phyloP scores from a whole-genome alignment of 495 filamentous ascomycete genomes.

The Chaetomium fimeti region DNA sequence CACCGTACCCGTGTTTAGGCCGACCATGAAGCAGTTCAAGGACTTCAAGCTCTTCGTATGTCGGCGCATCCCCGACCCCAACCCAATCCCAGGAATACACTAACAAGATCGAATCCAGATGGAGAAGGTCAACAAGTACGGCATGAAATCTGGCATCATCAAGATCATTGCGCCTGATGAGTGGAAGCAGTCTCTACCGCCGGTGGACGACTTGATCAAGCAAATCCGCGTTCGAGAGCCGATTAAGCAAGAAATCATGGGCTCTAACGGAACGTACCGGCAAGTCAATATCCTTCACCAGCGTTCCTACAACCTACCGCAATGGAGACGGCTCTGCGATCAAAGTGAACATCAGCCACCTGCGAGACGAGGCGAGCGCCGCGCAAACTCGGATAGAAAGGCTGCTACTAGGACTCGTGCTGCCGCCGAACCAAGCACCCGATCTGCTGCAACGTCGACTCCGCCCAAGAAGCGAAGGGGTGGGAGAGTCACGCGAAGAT shows the following conservation, averaged over 20 bases:
- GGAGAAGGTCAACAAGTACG: conserved; percentile 84
- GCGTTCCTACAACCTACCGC: conserved; percentile 90
- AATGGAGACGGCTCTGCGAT: conserved; percentile 89
- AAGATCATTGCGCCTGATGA: conserved; percentile 93
- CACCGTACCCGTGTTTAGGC: conserved; percentile 90
- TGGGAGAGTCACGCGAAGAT: conserved; percentile 30
- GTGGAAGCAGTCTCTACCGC: conserved; percentile 79
- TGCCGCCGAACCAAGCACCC: conserved; percentile 29
- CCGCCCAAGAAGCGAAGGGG: conserved; percentile 39
- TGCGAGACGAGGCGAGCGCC: conserved; percentile 85
- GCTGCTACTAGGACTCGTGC: conserved; percentile 33
- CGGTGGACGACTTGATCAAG: conserved; percentile 82
- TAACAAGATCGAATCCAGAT: conserved; percentile 49
- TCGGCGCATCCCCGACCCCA: conserved; percentile 14
- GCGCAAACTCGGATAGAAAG: conserved; percentile 68
- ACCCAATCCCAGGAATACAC: conserved; percentile 4
- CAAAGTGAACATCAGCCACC: conserved; percentile 95
- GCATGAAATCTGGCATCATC: conserved; percentile 94
- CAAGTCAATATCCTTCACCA: conserved; percentile 96
- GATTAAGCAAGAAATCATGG: conserved; percentile 96
- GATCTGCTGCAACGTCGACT: conserved; percentile 26
- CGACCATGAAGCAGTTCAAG: conserved; percentile 90
- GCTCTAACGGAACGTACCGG: conserved; percentile 86
- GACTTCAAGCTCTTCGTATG: conserved; percentile 80
- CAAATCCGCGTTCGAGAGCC: conserved; percentile 91